Base-by-base conservation (phyloP, 768 basidiomycete species). In the Leccinum fibrillosum region DNA sequence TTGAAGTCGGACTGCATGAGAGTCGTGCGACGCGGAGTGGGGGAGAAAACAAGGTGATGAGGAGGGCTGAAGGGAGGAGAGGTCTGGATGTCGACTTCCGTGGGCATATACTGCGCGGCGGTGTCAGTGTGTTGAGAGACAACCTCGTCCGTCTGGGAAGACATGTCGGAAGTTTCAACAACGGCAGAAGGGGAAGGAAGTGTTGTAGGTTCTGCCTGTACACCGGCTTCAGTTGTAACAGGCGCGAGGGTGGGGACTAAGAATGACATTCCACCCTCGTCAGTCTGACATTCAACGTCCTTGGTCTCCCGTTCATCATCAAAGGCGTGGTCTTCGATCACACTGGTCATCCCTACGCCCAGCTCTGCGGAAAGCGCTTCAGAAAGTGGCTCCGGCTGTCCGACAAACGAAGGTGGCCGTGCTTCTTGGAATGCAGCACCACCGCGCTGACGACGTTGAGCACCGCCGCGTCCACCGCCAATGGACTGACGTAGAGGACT, bases 281-380 rank as follows among this genome's bases (percentile, higher is more conserved):
- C 86, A 3, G 87, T 88, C 77, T 90, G 89, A 63, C 83, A 86
- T 15, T 77, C 83, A 55, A 82, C 81, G 55, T 90, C 89, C 13
- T 74, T 78, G 45, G 80, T 85, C 71, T 84, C 82, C 49, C 59
- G 83, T 68, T 82, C 80, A 49, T 57, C 34, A 49, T 64, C 74
- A 42, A 78, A 72, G 19, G 78, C 66, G 34, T 75, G 72, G 15
- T 70, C 74, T 52, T 77, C 78, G 23, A 79, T 58, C 39, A 73
- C 64, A 1, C 79, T 77, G 5, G 80, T 77, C 59, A 77, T 76
- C 37, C 78, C 78, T 56, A 80, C 71, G 47, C 81, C 76, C 50
- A 92, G 74, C 66, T 89, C 89, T 42, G 83, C 79, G 25, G 88
- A 85, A 37, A 91, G 79, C 58, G 87, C 88, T n/a, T 82, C 80